Evolutionary conservation across 108 stramenopile species (phyloP).

Genomic region (Skeletonema potamos): DNA sequence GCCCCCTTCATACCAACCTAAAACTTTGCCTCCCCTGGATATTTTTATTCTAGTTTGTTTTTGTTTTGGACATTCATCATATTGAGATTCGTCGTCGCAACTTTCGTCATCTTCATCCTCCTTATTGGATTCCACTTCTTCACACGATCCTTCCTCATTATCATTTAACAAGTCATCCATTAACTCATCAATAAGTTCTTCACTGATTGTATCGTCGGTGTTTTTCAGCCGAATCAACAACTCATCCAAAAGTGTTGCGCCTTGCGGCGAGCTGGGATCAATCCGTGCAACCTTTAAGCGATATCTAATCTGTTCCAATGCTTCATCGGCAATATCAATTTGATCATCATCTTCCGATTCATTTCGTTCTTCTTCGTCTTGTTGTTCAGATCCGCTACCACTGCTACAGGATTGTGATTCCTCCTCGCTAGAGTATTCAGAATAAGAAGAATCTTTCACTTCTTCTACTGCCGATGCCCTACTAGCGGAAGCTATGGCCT

Average conservation of each 20-base stretch:
- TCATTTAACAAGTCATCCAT: conserved; percentile 3
- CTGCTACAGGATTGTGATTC: background rate
- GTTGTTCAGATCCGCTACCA: background rate
- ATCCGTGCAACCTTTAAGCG: conserved; percentile 33
- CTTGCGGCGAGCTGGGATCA: conserved; percentile 31
- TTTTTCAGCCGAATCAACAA: conserved; percentile 25
- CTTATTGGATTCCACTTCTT: background rate
- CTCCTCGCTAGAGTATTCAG: background rate
- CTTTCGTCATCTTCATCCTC: background rate
- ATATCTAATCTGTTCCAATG: conserved; percentile 41
- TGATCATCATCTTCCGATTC: conserved; percentile 1
- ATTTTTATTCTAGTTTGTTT: conserved; percentile 13
- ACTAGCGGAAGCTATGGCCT: conserved; percentile 12
- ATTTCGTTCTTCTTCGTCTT: background rate
- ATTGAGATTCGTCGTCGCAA: background rate
- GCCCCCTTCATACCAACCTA: conserved; percentile 40
- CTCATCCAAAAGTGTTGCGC: conserved; percentile 31
- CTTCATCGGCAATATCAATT: conserved; percentile 34
- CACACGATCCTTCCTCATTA: background rate
- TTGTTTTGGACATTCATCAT: background rate
- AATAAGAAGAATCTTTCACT: background rate
- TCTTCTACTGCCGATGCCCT: background rate
- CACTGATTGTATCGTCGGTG: conserved; percentile 2
- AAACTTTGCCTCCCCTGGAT: conserved; percentile 25
- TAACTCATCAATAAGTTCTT: conserved; percentile 29